Percentiles rank a stretch among this genome's conserved stretches.
Evolutionary conservation across 139 green algal genomes (phyloP).

Genomic region (Tetraselmis chui): DNA sequence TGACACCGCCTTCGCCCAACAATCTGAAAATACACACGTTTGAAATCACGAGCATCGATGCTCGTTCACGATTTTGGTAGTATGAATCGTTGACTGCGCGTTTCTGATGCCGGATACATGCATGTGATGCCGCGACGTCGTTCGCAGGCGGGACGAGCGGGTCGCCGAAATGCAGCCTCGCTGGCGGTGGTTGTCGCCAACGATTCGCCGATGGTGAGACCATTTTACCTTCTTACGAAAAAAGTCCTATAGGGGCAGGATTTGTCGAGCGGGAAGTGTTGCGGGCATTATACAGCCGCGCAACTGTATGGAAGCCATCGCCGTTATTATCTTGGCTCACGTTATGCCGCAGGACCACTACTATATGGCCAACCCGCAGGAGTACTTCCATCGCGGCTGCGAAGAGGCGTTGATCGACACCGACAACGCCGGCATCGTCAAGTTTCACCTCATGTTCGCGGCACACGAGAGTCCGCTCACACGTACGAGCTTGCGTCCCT

Average conservation of each 20-base stretch:
- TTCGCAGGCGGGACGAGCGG: conserved; percentile 7
- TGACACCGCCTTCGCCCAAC: too few relatives aligned
- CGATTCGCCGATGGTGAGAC: conserved; percentile 6
- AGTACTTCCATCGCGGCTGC: conserved; percentile 9
- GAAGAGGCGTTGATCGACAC: conserved; percentile 12
- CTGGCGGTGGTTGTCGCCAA: conserved; percentile 15
- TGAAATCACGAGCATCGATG: too few relatives aligned
- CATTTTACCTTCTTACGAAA: too few relatives aligned
- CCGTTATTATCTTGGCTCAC: too few relatives aligned
- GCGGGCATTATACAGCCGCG: too few relatives aligned
- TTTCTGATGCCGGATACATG: too few relatives aligned
- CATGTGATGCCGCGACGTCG: too few relatives aligned
- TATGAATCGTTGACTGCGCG: too few relatives aligned
- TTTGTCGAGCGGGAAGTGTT: too few relatives aligned
- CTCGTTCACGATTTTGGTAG: too few relatives aligned
- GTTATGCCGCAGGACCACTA: conserved; percentile 12
- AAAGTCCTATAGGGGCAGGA: too few relatives aligned
- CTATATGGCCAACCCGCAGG: conserved; percentile 12
- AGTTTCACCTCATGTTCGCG: conserved; percentile 17
- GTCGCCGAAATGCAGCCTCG: conserved; percentile 10
- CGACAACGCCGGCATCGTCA: conserved; percentile 11
- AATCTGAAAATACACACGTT: background rate
- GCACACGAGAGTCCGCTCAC: conserved; percentile 7
- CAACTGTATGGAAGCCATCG: too few relatives aligned
- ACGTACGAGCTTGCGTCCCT: background rate